A percentile compares a stretch with the other conserved stretches of the same genome.
These are phyloP conservation scores for Nakazawaea wickerhamii DNA, from an alignment of 805 yeast species.

Conservation along the genomic window DNA sequence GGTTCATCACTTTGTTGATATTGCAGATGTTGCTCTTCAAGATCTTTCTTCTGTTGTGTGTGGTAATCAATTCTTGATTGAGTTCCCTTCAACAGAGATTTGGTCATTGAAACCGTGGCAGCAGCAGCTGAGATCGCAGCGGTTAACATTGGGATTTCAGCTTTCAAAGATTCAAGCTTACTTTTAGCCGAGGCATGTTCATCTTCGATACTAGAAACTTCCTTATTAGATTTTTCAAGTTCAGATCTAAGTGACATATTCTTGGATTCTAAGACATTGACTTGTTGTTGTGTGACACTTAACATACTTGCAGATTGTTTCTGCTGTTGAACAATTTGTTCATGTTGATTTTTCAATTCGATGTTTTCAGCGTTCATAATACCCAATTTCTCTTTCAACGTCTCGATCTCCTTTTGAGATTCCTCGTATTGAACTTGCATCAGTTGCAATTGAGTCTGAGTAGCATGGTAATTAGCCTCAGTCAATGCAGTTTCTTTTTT, in stretches of 20 bases:
- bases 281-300: conserved; percentile 65
- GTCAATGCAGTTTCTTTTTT: conserved; percentile 67
- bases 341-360: conserved; percentile 52
- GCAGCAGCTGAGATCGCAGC: conserved; percentile 23
- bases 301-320: conserved; percentile 58
- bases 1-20: conserved; percentile 2
- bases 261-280: conserved; percentile 53
- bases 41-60: conserved; percentile 11
- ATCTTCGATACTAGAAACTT: conserved; percentile 25
- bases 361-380: conserved; percentile 60
- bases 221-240: conserved; percentile 23
- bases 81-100: conserved; percentile 12
- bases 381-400: conserved; percentile 65
- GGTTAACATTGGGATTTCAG: conserved; percentile 24
- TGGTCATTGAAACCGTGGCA: conserved; percentile 18
- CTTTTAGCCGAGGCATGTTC: conserved; percentile 38
- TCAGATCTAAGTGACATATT: conserved; percentile 29
- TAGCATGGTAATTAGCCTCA: conserved; percentile 73
- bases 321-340: conserved; percentile 45
- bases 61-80: conserved; percentile 7
- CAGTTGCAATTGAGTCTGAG: conserved; percentile 58
- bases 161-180: conserved; percentile 24
- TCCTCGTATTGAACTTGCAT: conserved; percentile 56
- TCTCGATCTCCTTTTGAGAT: conserved; percentile 61
- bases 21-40: conserved; percentile 13